Evolutionary conservation across 164 flowering plant genomes (phyloP).

Genomic region (Nelumbo lutea): DNA sequence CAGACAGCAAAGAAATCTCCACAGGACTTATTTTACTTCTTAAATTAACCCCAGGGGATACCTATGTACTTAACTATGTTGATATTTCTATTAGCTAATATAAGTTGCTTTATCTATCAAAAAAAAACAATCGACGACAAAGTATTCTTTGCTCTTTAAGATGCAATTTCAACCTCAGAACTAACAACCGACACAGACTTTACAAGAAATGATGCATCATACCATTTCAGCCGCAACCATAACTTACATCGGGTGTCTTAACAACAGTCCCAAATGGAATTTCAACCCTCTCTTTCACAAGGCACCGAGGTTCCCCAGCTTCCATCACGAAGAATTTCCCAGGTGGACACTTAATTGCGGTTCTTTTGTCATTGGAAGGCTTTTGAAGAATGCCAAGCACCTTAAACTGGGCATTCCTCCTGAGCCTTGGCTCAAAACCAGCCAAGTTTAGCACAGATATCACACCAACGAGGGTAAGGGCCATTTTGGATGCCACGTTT

Average conservation of each 20-base stretch:
- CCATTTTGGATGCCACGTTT: conserved; percentile 47
- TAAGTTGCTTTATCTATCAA: no score
- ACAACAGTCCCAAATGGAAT: conserved; percentile 66
- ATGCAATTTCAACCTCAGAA: not conserved
- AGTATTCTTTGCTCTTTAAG: not conserved
- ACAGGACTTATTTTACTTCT: no score
- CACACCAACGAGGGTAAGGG: conserved; percentile 61
- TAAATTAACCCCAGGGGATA: no score
- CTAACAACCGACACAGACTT: not conserved
- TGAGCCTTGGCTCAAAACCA: conserved; percentile 52
- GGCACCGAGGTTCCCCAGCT: conserved; percentile 66
- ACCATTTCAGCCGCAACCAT: conserved; percentile 63
- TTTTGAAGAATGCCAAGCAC: conserved; percentile 27
- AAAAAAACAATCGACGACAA: not conserved
- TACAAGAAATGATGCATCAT: conserved; percentile 3
- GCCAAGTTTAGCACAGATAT: conserved; percentile 54
- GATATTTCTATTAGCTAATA: no score
- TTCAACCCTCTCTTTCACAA: conserved; percentile 89
- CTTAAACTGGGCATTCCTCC: conserved; percentile 31
- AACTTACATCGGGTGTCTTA: conserved; percentile 62
- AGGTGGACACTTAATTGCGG: conserved; percentile 55
- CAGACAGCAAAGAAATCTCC: no score
- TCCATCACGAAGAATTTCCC: conserved; percentile 75
- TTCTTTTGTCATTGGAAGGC: conserved; percentile 19
- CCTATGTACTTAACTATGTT: no score